Evolutionary conservation across 371 early-diverging fungal species (phyloP).

Genomic region (Mucor irregularis): DNA sequence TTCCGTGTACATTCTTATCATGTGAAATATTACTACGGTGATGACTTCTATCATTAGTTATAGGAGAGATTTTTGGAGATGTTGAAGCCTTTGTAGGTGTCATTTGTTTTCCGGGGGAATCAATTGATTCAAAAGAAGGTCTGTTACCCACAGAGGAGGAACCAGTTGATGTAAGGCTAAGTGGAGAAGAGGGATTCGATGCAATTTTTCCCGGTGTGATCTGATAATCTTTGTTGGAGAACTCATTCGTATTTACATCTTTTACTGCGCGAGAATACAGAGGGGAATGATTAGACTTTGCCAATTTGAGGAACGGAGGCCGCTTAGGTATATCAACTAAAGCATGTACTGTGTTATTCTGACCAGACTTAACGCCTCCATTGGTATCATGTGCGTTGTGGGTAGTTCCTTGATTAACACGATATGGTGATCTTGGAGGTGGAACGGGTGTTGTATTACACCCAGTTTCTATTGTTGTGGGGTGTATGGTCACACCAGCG

Average conservation of each 20-base stretch:
- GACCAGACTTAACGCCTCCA: too few relatives aligned
- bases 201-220: neutral
- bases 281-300: slow-evolving; percentile 9
- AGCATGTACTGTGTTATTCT: too few relatives aligned
- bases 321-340: slow-evolving; percentile 5
- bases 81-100: too few relatives aligned
- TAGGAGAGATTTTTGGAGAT: too few relatives aligned
- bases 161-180: neutral
- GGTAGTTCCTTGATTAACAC: slow-evolving; percentile 23
- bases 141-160: neutral
- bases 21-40: too few relatives aligned
- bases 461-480: too few relatives aligned
- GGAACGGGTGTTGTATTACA: slow-evolving; percentile 30
- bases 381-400: too few relatives aligned
- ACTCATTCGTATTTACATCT: neutral
- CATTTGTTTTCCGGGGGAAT: too few relatives aligned
- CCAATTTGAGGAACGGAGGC: slow-evolving; percentile 18
- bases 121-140: neutral
- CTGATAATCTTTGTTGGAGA: neutral
- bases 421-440: slow-evolving; percentile 47
- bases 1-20: neutral
- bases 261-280: neutral
- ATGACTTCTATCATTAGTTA: too few relatives aligned
- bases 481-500: too few relatives aligned
- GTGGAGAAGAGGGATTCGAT: neutral